phyloP scores from a whole-genome alignment of 306 rosid species.

The Lablab purpureus region DNA sequence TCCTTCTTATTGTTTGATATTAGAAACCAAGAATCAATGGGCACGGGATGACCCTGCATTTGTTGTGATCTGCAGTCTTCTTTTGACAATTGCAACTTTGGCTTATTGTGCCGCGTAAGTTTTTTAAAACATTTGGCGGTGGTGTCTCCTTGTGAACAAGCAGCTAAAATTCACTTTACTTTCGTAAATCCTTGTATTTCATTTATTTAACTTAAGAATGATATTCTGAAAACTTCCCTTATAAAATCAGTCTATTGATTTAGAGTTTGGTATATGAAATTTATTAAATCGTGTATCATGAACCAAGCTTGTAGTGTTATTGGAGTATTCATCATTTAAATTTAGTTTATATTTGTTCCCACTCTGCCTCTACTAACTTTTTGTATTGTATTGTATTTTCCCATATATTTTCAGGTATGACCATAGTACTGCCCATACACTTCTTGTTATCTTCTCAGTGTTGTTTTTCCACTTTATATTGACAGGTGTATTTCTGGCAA shows the following conservation, averaged over 20 bases:
- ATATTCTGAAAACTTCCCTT: background rate
- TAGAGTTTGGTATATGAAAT: slow-evolving; percentile 26
- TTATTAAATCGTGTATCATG: slow-evolving; percentile 28
- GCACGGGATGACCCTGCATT: slow-evolving; percentile 99
- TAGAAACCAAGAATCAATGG: slow-evolving; percentile 99
- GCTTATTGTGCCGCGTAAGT: slow-evolving; percentile 99
- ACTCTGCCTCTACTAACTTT: slow-evolving; percentile 34
- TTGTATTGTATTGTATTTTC: slow-evolving; percentile 24
- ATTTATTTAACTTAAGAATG: slow-evolving; percentile 30
- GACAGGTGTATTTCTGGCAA: slow-evolving; percentile 83
- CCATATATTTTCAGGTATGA: slow-evolving; percentile 79
- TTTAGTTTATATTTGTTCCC: slow-evolving; percentile 18
- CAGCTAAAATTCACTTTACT: slow-evolving; percentile 36
- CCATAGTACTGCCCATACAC: slow-evolving; percentile 87
- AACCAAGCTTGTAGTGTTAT: slow-evolving; percentile 13
- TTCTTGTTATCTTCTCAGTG: slow-evolving; percentile 87
- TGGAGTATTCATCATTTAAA: slow-evolving; percentile 19
- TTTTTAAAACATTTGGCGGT: slow-evolving; percentile 45
- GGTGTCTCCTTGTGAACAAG: slow-evolving; percentile 36
- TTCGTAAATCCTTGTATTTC: slow-evolving; percentile 32
- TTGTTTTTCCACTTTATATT: slow-evolving; percentile 84
- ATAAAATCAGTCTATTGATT: background rate
- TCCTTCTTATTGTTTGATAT: slow-evolving; percentile 47
- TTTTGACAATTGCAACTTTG: slow-evolving; percentile 82
- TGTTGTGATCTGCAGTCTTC: slow-evolving; percentile 98